A percentile compares a stretch with the other conserved stretches of the same genome.
Evolutionary conservation across 2,329 filamentous ascomycete species (phyloP).

Genomic region (Hypoxylon sp.): DNA sequence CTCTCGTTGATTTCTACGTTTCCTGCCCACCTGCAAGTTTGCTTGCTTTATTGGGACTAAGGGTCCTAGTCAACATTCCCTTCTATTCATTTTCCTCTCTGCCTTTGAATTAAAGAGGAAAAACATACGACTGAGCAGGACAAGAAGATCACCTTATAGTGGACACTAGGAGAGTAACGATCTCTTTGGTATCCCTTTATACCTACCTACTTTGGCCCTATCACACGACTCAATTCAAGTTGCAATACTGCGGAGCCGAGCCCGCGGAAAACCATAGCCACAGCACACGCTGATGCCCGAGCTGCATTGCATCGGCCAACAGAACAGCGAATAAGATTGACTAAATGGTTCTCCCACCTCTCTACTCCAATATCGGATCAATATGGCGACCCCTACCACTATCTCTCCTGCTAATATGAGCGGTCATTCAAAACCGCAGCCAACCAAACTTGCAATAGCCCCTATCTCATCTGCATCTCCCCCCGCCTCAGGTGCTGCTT

Average conservation of each 20-base stretch:
- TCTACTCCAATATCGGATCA: constrained; percentile 43
- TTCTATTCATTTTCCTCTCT: constrained; percentile 5
- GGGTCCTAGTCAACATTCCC: constrained; percentile 19
- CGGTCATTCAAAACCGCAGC: constrained; percentile 43
- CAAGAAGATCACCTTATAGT: constrained; percentile 9
- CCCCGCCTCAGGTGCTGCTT: constrained; percentile 49
- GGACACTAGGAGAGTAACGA: constrained; percentile 3
- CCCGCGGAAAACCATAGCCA: constrained; percentile 29
- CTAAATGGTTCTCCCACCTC: constrained; percentile 38
- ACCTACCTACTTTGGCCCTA: constrained; percentile 27
- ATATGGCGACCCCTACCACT: constrained; percentile 49
- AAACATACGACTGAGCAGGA: not conserved
- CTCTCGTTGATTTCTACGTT: constrained; percentile 25
- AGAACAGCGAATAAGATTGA: constrained; percentile 41
- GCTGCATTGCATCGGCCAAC: constrained; percentile 44
- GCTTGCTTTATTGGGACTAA: constrained; percentile 35
- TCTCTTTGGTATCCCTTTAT: constrained; percentile 16
- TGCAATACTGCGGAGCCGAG: constrained; percentile 37
- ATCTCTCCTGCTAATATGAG: constrained; percentile 41
- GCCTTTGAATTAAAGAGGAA: constrained; percentile 19
- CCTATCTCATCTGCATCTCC: constrained; percentile 51
- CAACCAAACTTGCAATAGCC: constrained; percentile 52
- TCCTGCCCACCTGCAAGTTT: constrained; percentile 35
- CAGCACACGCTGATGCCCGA: constrained; percentile 41
- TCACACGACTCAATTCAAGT: constrained; percentile 28